A percentile compares a stretch with the other conserved stretches of the same genome.
Evolutionary conservation across 345 rosid species (phyloP).

Genomic region (Draba incana): DNA sequence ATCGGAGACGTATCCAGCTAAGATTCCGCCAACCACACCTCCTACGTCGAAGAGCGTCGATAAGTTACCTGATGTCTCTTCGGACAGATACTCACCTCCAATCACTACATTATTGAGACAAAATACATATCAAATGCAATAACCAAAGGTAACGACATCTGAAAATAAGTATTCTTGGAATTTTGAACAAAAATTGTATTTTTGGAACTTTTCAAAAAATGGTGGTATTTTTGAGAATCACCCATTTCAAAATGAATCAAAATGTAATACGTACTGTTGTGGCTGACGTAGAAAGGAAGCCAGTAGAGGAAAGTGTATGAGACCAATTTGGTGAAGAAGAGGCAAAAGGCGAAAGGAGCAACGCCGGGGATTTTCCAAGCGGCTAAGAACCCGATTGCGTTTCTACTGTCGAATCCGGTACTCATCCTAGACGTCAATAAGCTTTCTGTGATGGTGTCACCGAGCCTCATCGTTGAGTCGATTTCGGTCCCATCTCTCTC

Average conservation of each 20-base stretch:
- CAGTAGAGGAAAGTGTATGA: conserved; percentile 97
- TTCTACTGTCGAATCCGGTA: conserved; percentile 44
- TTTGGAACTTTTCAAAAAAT: too few species aligned
- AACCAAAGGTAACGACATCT: neutral
- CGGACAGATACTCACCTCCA: conserved; percentile 79
- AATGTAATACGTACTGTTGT: conserved; percentile 55
- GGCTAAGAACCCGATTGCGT: conserved; percentile 80
- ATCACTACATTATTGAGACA: conserved; percentile 55
- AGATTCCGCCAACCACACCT: conserved; percentile 91
- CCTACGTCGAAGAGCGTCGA: conserved; percentile 93
- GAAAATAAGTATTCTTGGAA: too few species aligned
- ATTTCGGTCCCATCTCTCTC: conserved; percentile 62
- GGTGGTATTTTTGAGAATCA: too few species aligned
- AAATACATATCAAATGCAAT: neutral
- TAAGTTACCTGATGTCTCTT: conserved; percentile 73
- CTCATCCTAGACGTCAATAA: conserved; percentile 50
- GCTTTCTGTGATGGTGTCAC: conserved; percentile 62
- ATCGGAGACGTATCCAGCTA: conserved; percentile 91
- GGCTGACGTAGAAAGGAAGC: conserved; percentile 97
- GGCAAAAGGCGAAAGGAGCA: conserved; percentile 91
- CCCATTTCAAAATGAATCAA: too few species aligned
- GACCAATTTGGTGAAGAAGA: conserved; percentile 92
- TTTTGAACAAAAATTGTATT: too few species aligned
- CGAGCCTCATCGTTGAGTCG: conserved; percentile 56
- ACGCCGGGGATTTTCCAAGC: conserved; percentile 98